Evolutionary conservation across 352 stramenopile genomes (phyloP).

Genomic region (Phytophthora megakarya): DNA sequence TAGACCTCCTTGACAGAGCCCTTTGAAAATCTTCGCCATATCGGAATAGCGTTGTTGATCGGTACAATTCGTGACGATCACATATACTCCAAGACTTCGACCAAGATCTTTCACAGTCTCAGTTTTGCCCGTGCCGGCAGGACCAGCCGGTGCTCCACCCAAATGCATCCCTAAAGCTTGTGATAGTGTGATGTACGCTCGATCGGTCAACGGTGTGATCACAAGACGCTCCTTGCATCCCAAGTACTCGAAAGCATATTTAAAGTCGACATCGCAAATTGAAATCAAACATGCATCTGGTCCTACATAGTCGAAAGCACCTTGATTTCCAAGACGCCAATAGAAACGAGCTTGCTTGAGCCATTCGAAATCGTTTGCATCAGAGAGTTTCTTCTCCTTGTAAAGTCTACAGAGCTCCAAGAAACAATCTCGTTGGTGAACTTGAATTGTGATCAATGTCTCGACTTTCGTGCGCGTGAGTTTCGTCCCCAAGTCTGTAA

Average conservation of each 20-base stretch:
- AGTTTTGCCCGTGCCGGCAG: slow-evolving; percentile 92
- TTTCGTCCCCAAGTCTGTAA: slow-evolving; percentile 89
- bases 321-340: slow-evolving; percentile 49
- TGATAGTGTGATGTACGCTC: slow-evolving; percentile 91
- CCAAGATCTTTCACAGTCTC: slow-evolving; percentile 93
- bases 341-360: slow-evolving; percentile 85
- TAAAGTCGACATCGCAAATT: slow-evolving; percentile 92
- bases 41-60: slow-evolving; percentile 91
- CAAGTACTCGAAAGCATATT: slow-evolving; percentile 94
- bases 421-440: slow-evolving; percentile 88
- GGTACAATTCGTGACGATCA: slow-evolving; percentile 94
- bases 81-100: slow-evolving; percentile 89
- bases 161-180: slow-evolving; percentile 90
- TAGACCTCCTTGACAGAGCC: slow-evolving; percentile 90
- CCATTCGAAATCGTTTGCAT: slow-evolving; percentile 86
- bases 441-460: slow-evolving; percentile 94
- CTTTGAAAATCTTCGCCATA: slow-evolving; percentile 95
- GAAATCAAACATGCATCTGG: slow-evolving; percentile 94
- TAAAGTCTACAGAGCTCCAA: slow-evolving; percentile 68
- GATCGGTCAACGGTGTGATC: slow-evolving; percentile 91
- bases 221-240: slow-evolving; percentile 91
- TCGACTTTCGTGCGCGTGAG: slow-evolving; percentile 94
- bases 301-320: slow-evolving; percentile 84
- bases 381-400: slow-evolving; percentile 80
- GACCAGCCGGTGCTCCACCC: slow-evolving; percentile 83